Percentiles rank a stretch among this genome's conserved stretches.
Evolutionary conservation across 139 green algal species (phyloP).

Genomic region (Eudorina sp.): DNA sequence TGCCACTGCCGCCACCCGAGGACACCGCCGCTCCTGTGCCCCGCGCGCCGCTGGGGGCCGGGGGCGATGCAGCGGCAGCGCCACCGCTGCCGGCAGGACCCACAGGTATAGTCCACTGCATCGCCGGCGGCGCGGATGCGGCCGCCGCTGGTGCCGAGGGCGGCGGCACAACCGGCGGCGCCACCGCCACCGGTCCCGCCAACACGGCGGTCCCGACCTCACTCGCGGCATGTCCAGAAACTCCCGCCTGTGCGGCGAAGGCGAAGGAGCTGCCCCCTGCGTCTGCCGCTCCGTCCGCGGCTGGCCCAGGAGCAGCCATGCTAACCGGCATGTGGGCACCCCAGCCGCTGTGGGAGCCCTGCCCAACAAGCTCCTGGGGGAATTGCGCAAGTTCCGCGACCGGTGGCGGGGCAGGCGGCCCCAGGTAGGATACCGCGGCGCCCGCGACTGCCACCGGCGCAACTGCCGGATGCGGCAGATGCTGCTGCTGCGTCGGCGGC

Average conservation of each 20-base stretch:
- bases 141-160: not conserved
- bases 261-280: slow-evolving; percentile 7
- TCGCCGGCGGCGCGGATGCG: not conserved
- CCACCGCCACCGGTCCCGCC: not conserved
- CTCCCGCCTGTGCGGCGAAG: not conserved
- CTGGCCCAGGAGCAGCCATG: too few relatives aligned
- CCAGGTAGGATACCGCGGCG: too few relatives aligned
- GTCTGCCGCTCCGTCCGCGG: too few relatives aligned
- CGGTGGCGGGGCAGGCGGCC: too few relatives aligned
- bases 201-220: too few relatives aligned
- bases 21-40: not conserved
- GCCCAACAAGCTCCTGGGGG: too few relatives aligned
- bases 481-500: not conserved
- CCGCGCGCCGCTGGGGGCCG: not conserved
- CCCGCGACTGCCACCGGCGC: too few relatives aligned
- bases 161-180: not conserved
- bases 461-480: not conserved
- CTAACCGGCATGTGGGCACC: too few relatives aligned
- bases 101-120: slow-evolving; percentile 32
- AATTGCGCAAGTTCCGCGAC: too few relatives aligned
- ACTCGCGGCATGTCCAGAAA: too few relatives aligned
- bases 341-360: too few relatives aligned
- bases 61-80: not conserved
- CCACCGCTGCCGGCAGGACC: not conserved
- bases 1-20: not conserved